These are phyloP conservation scores for Candida andamanensis DNA, from an alignment of 805 yeast genomes.

Conservation along the genomic window DNA sequence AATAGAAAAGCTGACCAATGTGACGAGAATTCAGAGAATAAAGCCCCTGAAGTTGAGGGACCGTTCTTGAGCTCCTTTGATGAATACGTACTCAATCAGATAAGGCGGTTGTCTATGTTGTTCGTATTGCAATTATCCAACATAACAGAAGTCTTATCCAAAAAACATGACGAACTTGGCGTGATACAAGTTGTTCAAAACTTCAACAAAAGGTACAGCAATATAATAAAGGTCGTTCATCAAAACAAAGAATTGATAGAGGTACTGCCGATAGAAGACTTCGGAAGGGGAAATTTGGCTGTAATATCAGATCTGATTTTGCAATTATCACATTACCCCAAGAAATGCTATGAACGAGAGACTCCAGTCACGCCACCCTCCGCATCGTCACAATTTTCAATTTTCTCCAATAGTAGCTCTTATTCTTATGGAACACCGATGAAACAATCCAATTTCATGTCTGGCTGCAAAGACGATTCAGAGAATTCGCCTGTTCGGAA, in stretches of 20 bases:
- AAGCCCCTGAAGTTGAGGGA: slow-evolving; percentile 36
- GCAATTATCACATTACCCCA: slow-evolving; percentile 18
- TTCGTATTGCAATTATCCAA: slow-evolving; percentile 38
- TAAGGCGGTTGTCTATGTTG: slow-evolving; percentile 40
- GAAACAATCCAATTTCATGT: background rate
- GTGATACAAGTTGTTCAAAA: slow-evolving; percentile 43
- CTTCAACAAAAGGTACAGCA: slow-evolving; percentile 12
- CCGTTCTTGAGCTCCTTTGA: slow-evolving; percentile 48
- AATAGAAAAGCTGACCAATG: background rate
- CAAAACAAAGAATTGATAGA: slow-evolving; percentile 17
- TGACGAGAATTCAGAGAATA: slow-evolving; percentile 36
- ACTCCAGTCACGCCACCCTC: slow-evolving; percentile 37
- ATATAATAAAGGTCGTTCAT: slow-evolving; percentile 15
- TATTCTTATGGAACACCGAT: slow-evolving; percentile 5
- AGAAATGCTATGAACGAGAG: slow-evolving; percentile 1
- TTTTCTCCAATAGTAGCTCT: slow-evolving; percentile 20
- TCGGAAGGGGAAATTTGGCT: slow-evolving; percentile 12
- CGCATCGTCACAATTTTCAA: slow-evolving; percentile 37
- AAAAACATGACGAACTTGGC: slow-evolving; percentile 48
- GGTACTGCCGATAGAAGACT: slow-evolving; percentile 7
- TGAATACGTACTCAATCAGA: slow-evolving; percentile 31
- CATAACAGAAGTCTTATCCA: slow-evolving; percentile 48
- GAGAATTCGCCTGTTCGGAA: background rate
- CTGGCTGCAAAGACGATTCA: background rate
- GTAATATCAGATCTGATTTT: slow-evolving; percentile 23